Evolutionary conservation across 495 filamentous ascomycete genomes (phyloP), one percentile per base, ranked within the genome.

Genomic region (Acidiella bohemica): DNA sequence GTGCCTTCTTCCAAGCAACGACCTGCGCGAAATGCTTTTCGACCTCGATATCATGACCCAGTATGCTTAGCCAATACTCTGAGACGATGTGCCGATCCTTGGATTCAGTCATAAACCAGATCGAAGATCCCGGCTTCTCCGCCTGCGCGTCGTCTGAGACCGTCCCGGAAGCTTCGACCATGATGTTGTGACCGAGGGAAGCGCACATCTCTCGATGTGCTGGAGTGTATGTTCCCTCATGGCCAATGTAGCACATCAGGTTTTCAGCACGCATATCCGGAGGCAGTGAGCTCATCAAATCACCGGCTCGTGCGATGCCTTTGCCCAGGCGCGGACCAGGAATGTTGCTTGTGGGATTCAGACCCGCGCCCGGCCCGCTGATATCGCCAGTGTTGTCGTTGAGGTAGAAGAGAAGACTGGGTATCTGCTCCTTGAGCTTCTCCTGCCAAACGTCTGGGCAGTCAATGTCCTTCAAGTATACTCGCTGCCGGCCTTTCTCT

Each of bases 191-290:
- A 0, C 90, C 88, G 25, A 97, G 66, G 42, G 78, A 90, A 12
- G 82, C 90, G 60, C 88, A 97, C 90, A 97, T 97, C 55, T 97
- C 90, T 53, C 84, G 78, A 58, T 97, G 90, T 12, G 85, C 81
- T 37, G 90, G 87, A 0, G 90, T 97, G 54, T 92, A 97, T 2
- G 90, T 97, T 0, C 90, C 90, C 62, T 97, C 90, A 51, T 95
- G 90, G 2, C 90, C 90, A 48, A 95, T 79, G 55, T 97, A 97
- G 61, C 87, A 95, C 88, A 95, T 94, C 53, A 97, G 67, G 42
- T 97, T 97, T 45, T 92, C 79, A 5, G 90, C 90, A 14, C 85
- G 73, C 81, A 93, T 90, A 16, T 75, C 64, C 10, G 68, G 59
- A 0, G 85, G 82, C n/a, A 97, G 70, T 46, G 78, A 84, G 56